Evolutionary conservation across 768 basidiomycete genomes (phyloP).

Genomic region (Lyophyllum decastes): DNA sequence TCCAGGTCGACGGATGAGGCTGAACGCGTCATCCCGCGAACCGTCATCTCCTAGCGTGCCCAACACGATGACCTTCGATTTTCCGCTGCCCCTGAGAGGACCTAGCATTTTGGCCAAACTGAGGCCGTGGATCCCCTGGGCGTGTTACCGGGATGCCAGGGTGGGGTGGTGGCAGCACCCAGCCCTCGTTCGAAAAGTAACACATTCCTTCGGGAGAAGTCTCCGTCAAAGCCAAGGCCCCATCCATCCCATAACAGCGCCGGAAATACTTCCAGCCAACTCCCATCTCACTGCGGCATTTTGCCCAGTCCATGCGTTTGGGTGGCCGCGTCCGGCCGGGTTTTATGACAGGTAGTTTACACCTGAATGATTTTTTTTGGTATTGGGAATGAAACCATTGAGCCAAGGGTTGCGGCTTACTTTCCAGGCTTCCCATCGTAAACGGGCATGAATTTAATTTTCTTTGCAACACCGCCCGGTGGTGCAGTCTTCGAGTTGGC

Average conservation of each 20-base stretch:
- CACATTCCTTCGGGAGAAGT: neutral
- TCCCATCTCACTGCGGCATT: neutral
- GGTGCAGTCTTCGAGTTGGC: neutral
- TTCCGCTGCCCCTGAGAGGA: neutral
- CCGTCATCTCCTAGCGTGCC: too few relatives aligned
- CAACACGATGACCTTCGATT: too few relatives aligned
- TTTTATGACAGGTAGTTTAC: neutral
- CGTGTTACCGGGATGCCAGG: neutral
- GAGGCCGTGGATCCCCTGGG: neutral
- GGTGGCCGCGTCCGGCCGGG: neutral
- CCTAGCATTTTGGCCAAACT: neutral
- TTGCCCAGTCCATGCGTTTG: neutral
- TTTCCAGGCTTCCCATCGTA: neutral
- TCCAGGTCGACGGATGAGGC: too few relatives aligned
- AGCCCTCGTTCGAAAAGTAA: neutral
- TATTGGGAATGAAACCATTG: too few relatives aligned
- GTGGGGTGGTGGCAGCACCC: neutral
- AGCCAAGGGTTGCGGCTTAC: neutral
- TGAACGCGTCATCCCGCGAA: too few relatives aligned
- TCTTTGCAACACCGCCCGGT: neutral
- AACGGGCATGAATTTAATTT: neutral
- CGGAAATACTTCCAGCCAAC: neutral
- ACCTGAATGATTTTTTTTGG: neutral
- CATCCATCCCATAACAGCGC: slow-evolving; percentile 1
- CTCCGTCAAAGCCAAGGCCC: neutral